Conservation (phyloP, 805 yeast species). For the Wickerhamomyces chambardii region DNA sequence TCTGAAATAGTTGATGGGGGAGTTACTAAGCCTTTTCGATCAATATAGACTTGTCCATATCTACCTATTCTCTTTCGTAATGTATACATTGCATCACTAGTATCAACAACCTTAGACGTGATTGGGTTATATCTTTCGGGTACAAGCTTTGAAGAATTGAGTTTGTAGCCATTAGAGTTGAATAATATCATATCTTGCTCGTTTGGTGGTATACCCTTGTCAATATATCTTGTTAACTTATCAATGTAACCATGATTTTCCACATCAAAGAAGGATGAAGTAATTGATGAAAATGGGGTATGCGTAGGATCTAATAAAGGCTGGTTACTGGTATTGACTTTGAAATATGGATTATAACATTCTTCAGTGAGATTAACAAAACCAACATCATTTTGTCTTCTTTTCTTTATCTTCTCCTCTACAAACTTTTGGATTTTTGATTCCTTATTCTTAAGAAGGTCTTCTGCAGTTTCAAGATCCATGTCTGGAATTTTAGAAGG, state of each 20-base stretch:
- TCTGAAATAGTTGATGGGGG: constrained; percentile 28
- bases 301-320: constrained; percentile 46
- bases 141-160: constrained; percentile 1
- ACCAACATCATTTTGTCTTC: constrained; percentile 54
- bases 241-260: constrained; percentile 44
- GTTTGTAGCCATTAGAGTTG: constrained; percentile 17
- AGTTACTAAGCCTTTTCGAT: constrained; percentile 51
- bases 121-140: constrained; percentile 30
- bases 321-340: constrained; percentile 47
- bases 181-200: constrained; percentile 21
- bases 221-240: constrained; percentile 13
- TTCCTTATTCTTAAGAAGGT: constrained; percentile 65
- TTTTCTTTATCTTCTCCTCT: constrained; percentile 67
- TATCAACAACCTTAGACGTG: constrained; percentile 19
- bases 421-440: constrained; percentile 78
- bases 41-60: constrained; percentile 60
- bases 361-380: constrained; percentile 85
- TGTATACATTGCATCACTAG: constrained; percentile 38
- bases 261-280: constrained; percentile 58
- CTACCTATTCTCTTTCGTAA: constrained; percentile 74
- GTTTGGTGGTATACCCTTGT: constrained; percentile 12
- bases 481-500: constrained; percentile 90
- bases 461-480: constrained; percentile 76
- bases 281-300: constrained; percentile 74
- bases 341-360: constrained; percentile 73